Base-by-base conservation (phyloP, 2,329 filamentous ascomycete genomes). In the Lachnum nothofagi region DNA sequence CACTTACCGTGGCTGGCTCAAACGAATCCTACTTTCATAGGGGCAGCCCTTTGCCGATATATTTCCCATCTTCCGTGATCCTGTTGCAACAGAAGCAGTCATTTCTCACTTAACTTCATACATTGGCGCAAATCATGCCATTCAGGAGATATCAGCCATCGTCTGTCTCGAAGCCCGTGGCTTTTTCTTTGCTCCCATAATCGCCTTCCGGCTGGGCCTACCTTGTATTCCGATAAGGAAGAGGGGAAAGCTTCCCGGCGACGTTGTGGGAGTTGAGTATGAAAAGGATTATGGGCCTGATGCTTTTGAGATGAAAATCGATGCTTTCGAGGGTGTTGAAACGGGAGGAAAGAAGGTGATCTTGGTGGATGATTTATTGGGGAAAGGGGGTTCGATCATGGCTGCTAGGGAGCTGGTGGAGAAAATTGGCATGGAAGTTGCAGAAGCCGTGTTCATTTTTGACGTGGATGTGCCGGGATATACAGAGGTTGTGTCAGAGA, bases 201-300 rank as follows among this genome's bases (percentile, higher is more conserved):
- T 97, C 56, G 91, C 91, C 38, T 74, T 95, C 68, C 78, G 82
- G 53, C 76, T 96, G 51, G 84, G 84, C 58, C 85, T 89, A 25
- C 80, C 81, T 55, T 96, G 96, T 67, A 89, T 94, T 51, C 88
- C 91, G 12, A 88, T 96, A 55, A 80, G 91, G 66, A 97, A 97
- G 78, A 74, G 85, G 77, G 91, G 91, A 67, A 97, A 97, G 78
- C 79, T 97, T 61, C 91, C 91, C 3, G 91, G 91, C 25, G 82
- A 86, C 48, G 89, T 86, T 64, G 83, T 86, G 65, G 91, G 86
- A 39, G 88, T 88, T 59, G 78, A 78, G 60, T 97, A 88, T 70
- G 74, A 89, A 70, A 97, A 97, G 77, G 91, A 97, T 70, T 97
- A 97, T 65, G 91, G 91, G 56, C 79, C 83, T 68, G 91, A 97